Evolutionary conservation across 176 grass and related monocot species (phyloP).

Genomic region (Secale cereale): DNA sequence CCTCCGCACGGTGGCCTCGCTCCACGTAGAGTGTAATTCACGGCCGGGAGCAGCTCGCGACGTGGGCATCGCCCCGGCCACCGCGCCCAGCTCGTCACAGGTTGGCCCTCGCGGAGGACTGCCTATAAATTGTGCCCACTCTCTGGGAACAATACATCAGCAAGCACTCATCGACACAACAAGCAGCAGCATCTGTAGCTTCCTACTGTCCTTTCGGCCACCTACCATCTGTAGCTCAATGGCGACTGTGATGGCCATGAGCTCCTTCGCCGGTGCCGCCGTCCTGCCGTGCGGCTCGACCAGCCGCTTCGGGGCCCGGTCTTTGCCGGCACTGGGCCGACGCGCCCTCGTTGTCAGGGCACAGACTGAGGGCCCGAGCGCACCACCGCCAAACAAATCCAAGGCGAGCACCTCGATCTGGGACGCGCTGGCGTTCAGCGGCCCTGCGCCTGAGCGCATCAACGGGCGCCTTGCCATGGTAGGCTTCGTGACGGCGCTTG

Average conservation of each 20-base stretch:
- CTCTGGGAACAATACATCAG: not conserved
- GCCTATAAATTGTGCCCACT: not conserved
- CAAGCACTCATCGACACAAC: not conserved
- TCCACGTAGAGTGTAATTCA: too few relatives aligned
- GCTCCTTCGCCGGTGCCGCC: too few relatives aligned
- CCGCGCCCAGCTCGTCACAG: not conserved
- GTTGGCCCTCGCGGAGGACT: not conserved
- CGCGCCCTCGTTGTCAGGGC: not conserved
- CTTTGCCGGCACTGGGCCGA: not conserved
- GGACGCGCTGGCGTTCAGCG: constrained; percentile 56
- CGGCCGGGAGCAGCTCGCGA: not conserved
- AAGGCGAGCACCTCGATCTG: constrained; percentile 13
- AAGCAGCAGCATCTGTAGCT: not conserved
- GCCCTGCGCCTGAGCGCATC: constrained; percentile 60
- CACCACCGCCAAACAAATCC: not conserved
- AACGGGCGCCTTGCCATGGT: constrained; percentile 51
- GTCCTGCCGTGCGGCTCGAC: too few relatives aligned
- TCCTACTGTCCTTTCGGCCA: too few relatives aligned
- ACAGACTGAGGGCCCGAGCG: not conserved
- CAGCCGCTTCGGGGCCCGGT: too few relatives aligned
- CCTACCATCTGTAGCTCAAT: too few relatives aligned
- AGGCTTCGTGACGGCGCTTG: too few relatives aligned
- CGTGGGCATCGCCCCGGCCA: not conserved
- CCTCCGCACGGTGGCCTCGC: too few relatives aligned
- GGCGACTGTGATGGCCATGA: too few relatives aligned